Evolutionary conservation across 108 stramenopile species (phyloP), one percentile per base, ranked within the genome.

Genomic region (Aurantiochytrium sp.): DNA sequence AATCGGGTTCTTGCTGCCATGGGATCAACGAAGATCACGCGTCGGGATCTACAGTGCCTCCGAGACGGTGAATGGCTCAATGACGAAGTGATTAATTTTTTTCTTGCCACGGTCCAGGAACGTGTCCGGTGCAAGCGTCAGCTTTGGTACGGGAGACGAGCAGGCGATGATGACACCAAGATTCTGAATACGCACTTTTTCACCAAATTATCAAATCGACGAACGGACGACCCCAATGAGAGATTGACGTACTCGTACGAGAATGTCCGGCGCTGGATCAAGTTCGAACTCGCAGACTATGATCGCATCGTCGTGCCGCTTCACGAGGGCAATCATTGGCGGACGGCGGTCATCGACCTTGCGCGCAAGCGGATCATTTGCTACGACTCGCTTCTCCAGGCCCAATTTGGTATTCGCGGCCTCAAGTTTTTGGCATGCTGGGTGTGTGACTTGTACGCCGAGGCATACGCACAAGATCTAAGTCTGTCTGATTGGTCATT

Each of bases 31-130:
- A 21, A 12, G 43, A 83, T 83, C 6, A 6, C 10, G 12, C 76
- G 76, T 12, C 25, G 25, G 18, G 49, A 83, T 18, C 49, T 83
- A 45, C 28, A 25, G 45, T 53, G 49, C 28, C 76, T 83, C 6
- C 51, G 28, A 53, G 76, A 83, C 51, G 76, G 76, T 55, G 51
- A 83, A 12, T 83, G 76, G 76, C 76, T 83, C 49, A 83, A 83
- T 53, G 76, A 83, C 51, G 49, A 83, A 23, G 76, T 83, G 10
- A 83, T 83, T 45, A 83, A 83, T 23, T 83, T 83, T 4, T 53
- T 83, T 23, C 45, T 83, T 6, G 23, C n/a, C 18, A 12, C 19
- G 10, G 12, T 83, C 16, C 45, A 83, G 25, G 76, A 83, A 12
- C 49, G 51, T 12, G 76, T 16, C 6, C 76, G 0, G 19, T 3